These are phyloP conservation scores for Aspergillus sp. DNA, from an alignment of 2,329 filamentous ascomycete genomes.

Conservation along the genomic window DNA sequence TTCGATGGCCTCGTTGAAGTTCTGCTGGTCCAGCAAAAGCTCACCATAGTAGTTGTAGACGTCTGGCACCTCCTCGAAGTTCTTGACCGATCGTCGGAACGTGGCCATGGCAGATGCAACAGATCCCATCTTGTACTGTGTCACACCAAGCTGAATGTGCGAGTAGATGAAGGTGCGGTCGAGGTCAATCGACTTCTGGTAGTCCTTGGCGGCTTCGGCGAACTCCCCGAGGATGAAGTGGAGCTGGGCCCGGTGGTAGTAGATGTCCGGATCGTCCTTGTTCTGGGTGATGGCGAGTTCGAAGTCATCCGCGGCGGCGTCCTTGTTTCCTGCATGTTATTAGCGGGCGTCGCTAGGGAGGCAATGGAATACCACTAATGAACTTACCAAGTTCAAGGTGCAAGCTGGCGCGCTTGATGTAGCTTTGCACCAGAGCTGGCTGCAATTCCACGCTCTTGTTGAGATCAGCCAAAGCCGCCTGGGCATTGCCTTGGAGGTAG, in stretches of 20 bases:
- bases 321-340: slow-evolving; percentile 58
- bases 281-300: slow-evolving; percentile 77
- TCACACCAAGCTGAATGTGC: slow-evolving; percentile 97
- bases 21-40: slow-evolving; percentile 89
- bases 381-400: slow-evolving; percentile 76
- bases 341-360: slow-evolving; percentile 14
- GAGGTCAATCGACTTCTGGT: slow-evolving; percentile 97
- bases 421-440: slow-evolving; percentile 83
- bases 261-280: slow-evolving; percentile 86
- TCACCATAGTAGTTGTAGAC: slow-evolving; percentile 99
- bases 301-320: slow-evolving; percentile 83
- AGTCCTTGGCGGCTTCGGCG: slow-evolving; percentile 89
- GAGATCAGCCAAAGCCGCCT: slow-evolving; percentile 72
- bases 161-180: slow-evolving; percentile 97
- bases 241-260: slow-evolving; percentile 96
- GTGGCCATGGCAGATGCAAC: slow-evolving; percentile 98
- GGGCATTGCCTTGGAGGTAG: slow-evolving; percentile 82
- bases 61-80: slow-evolving; percentile 91
- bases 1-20: slow-evolving; percentile 89
- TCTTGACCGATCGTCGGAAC: slow-evolving; percentile 95
- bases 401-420: slow-evolving; percentile 98
- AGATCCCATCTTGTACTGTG: slow-evolving; percentile 99
- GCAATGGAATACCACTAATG: neutral
- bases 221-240: slow-evolving; percentile 97
- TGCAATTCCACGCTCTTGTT: slow-evolving; percentile 90